phyloP scores from a whole-genome alignment of 176 grass and related monocot species.

The Microstegium vimineum region DNA sequence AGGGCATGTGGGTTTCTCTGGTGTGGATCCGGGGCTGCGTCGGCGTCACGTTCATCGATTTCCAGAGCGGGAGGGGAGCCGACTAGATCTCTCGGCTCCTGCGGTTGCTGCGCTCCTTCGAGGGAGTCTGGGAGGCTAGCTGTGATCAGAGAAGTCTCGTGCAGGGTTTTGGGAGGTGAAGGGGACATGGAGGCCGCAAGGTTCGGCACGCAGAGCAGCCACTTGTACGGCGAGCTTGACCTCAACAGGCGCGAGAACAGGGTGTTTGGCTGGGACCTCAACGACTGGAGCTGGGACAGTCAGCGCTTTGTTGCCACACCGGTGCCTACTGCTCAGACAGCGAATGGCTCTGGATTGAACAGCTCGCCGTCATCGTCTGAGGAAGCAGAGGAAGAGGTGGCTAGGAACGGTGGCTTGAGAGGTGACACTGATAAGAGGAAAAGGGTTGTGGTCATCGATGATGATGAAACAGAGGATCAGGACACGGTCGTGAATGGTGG shows the following conservation, averaged over 20 bases:
- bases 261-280: constrained; percentile 84
- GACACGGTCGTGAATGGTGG: constrained; percentile 4
- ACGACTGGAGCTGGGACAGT: constrained; percentile 90
- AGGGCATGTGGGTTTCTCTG: constrained; percentile 88
- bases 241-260: constrained; percentile 54
- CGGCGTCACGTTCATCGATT: constrained; percentile 76
- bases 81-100: constrained; percentile 43
- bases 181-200: constrained; percentile 50
- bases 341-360: constrained; percentile 32
- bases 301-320: constrained; percentile 67
- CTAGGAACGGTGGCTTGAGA: constrained; percentile 8
- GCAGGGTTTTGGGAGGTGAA: not conserved
- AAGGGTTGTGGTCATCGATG: constrained; percentile 47
- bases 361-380: constrained; percentile 55
- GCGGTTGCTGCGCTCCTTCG: not conserved
- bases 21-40: constrained; percentile 87
- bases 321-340: not conserved
- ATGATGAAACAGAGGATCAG: constrained; percentile 19
- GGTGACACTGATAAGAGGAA: constrained; percentile 70
- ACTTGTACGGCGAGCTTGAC: constrained; percentile 56
- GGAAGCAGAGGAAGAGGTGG: constrained; percentile 28
- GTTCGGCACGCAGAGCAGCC: constrained; percentile 56
- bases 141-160: not conserved
- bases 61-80: constrained; percentile 52
- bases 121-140: not conserved